Evolutionary conservation across 495 filamentous ascomycete species (phyloP).

Genomic region (Neurospora discreta): DNA sequence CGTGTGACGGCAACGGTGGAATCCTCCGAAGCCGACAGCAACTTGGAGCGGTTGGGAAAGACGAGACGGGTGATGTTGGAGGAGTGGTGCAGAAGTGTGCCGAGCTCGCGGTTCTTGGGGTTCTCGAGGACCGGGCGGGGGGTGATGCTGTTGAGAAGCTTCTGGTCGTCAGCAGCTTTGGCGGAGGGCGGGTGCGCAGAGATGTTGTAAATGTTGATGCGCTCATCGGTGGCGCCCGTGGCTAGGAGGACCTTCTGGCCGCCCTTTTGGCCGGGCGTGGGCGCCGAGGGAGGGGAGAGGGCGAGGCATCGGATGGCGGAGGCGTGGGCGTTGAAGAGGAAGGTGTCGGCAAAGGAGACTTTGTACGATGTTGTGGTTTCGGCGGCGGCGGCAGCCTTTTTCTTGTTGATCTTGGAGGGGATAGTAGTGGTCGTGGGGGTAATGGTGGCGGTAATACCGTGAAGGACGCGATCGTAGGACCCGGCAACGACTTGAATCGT

Average conservation of each 20-base stretch:
- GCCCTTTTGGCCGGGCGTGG: slow-evolving; percentile 33
- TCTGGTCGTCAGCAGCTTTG: slow-evolving; percentile 29
- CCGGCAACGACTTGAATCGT: slow-evolving; percentile 84
- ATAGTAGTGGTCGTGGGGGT: slow-evolving; percentile 17
- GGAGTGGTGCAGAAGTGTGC: slow-evolving; percentile 75
- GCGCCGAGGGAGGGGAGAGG: slow-evolving; percentile 64
- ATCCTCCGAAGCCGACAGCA: slow-evolving; percentile 76
- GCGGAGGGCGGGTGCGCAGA: slow-evolving; percentile 55
- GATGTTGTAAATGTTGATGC: slow-evolving; percentile 87
- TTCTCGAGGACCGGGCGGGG: slow-evolving; percentile 68
- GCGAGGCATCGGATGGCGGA: slow-evolving; percentile 86
- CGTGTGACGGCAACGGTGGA: slow-evolving; percentile 77
- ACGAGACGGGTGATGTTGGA: slow-evolving; percentile 63
- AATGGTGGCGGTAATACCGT: slow-evolving; percentile 76
- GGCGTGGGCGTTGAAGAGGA: slow-evolving; percentile 88
- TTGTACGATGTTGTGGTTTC: slow-evolving; percentile 8
- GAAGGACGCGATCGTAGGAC: slow-evolving; percentile 88
- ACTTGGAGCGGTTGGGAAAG: slow-evolving; percentile 81
- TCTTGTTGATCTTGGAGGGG: slow-evolving; percentile 5
- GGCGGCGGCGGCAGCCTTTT: neutral
- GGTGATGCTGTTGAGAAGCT: slow-evolving; percentile 47
- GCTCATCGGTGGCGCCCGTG: slow-evolving; percentile 82
- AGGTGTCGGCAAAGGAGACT: slow-evolving; percentile 77
- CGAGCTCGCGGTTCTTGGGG: slow-evolving; percentile 75
- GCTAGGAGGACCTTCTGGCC: slow-evolving; percentile 70